Conservation (phyloP, 257 asterid genomes). For the Parsonsia alboflavescens region DNA sequence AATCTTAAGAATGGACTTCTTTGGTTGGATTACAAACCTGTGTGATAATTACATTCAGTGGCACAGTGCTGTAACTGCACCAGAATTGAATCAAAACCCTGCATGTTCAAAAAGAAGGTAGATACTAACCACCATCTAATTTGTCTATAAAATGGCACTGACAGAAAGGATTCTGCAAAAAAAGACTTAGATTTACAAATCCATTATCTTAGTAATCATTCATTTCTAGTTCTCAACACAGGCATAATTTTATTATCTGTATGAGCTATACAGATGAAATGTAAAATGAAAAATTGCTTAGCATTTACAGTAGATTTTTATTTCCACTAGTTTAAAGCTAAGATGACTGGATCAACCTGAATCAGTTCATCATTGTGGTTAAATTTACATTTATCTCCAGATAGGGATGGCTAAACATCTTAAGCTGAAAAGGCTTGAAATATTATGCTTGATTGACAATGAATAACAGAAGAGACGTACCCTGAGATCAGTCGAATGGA, state of each 20-base stretch:
- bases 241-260: not conserved
- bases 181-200: not conserved
- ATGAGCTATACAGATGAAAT: not conserved
- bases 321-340: not conserved
- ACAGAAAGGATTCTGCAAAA: not conserved
- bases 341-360: not conserved
- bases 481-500: slow-evolving; percentile 58
- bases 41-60: slow-evolving; percentile 66
- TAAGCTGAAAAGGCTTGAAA: not conserved
- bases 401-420: not conserved
- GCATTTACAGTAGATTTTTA: not conserved
- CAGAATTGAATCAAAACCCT: slow-evolving; percentile 85
- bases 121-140: not conserved
- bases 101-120: slow-evolving; percentile 14
- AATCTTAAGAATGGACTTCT: not conserved
- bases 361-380: not conserved
- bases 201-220: not conserved
- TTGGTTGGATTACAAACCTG: slow-evolving; percentile 40
- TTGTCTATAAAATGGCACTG: not conserved
- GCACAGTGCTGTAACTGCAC: slow-evolving; percentile 88
- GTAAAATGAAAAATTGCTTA: not conserved
- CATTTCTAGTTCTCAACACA: not conserved
- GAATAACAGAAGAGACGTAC: slow-evolving; percentile 26
- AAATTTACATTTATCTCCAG: not conserved
- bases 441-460: not conserved